Percentiles rank a stretch among this genome's conserved stretches.
Conservation (phyloP, 2,329 filamentous ascomycete genomes). For the Xylaria arbuscula region DNA sequence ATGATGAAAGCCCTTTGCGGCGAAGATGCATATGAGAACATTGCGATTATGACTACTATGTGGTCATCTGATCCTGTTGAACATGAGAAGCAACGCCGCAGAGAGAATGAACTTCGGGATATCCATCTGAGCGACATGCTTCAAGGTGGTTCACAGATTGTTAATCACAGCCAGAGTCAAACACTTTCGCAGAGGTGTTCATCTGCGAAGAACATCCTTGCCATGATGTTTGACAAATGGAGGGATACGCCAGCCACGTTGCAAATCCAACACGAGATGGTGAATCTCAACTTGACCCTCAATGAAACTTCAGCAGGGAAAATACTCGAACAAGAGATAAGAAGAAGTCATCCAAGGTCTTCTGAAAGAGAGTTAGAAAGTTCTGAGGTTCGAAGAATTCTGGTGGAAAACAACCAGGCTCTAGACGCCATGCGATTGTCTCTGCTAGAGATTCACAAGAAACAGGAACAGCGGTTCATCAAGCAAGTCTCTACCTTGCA, state of each 20-base stretch:
- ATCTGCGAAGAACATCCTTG: constrained; percentile 5
- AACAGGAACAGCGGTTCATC: constrained; percentile 11
- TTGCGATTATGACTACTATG: constrained; percentile 24
- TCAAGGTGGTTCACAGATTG: constrained; percentile 5
- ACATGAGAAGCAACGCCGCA: constrained; percentile 18
- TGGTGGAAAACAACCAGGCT: constrained; percentile 16
- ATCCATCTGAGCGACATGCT: constrained; percentile 15
- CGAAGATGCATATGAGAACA: constrained; percentile 22
- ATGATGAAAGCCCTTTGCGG: constrained; percentile 30
- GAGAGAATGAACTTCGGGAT: constrained; percentile 24
- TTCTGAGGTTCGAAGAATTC: constrained; percentile 9
- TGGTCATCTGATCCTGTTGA: constrained; percentile 1
- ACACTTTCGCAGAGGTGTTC: background rate
- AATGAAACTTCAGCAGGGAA: constrained; percentile 17
- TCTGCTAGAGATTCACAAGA: constrained; percentile 18
- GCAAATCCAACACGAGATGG: constrained; percentile 30
- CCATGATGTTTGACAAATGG: background rate
- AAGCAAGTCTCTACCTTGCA: constrained; percentile 23
- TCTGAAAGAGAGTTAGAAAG: background rate
- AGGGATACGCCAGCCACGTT: constrained; percentile 18
- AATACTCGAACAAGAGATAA: constrained; percentile 16
- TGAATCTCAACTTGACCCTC: constrained; percentile 16
- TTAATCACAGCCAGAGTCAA: background rate
- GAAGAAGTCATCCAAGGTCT: background rate
- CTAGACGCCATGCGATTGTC: constrained; percentile 23